These are phyloP conservation scores for Leccinum truebloodii DNA, from an alignment of 768 basidiomycete genomes.

Conservation along the genomic window DNA sequence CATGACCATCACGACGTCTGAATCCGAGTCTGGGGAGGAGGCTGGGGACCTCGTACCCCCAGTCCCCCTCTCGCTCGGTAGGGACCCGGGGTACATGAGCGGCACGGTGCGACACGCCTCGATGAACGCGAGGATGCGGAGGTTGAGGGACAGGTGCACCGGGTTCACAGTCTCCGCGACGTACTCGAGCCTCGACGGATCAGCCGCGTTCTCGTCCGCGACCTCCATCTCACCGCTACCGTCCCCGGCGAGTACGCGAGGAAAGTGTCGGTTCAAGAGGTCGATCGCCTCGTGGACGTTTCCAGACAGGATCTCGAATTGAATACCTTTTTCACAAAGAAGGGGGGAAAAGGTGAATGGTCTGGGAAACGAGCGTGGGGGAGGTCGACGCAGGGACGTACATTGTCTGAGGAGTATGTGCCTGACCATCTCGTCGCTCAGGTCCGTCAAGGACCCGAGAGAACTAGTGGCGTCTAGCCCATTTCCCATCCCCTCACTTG, in stretches of 20 bases:
- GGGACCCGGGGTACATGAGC: constrained; percentile 42
- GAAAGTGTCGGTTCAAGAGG: constrained; percentile 72
- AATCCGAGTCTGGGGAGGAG: constrained; percentile 4
- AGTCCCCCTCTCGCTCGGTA: background rate
- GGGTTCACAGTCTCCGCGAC: constrained; percentile 67
- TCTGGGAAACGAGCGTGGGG: background rate
- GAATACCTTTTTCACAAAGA: constrained; percentile 54
- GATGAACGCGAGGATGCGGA: constrained; percentile 85
- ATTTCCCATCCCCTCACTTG: constrained; percentile 23
- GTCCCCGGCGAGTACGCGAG: constrained; percentile 56
- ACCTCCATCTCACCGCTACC: constrained; percentile 14
- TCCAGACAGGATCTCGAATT: constrained; percentile 68
- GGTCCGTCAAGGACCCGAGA: constrained; percentile 23
- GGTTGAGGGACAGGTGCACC: constrained; percentile 76
- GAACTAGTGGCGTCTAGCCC: background rate
- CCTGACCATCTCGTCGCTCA: constrained; percentile 43
- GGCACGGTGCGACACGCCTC: constrained; percentile 80
- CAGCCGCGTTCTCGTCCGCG: constrained; percentile 23
- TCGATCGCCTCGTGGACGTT: constrained; percentile 69
- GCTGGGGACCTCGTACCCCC: constrained; percentile 9
- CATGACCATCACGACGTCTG: constrained; percentile 10
- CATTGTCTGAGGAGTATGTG: constrained; percentile 57
- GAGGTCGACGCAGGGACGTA: constrained; percentile 28
- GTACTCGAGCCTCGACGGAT: constrained; percentile 45
- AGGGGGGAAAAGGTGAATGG: background rate